Base-by-base conservation (phyloP, 129 eudicot genomes). In the Apium graveolens region DNA sequence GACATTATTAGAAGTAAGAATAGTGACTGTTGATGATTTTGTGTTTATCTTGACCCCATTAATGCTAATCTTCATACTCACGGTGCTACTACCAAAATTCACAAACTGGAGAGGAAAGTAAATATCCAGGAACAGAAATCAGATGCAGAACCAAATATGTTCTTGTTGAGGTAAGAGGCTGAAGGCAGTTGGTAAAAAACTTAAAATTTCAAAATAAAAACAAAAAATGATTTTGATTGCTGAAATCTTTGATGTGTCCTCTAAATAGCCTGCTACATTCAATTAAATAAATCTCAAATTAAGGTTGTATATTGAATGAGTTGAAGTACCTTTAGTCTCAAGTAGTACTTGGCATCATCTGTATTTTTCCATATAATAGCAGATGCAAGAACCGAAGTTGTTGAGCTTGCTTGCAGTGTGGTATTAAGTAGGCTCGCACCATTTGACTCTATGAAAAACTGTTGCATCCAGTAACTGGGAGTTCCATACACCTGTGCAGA, bases 391-490 rank as follows among this genome's bases (percentile, higher is more conserved):
- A 93, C 80, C 14, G 93, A 79, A 76, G 26, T 77, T 41, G 96
- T 83, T 37, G 91, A 69, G 74, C 77, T 83, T 69, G 86, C 20
- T 75, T 80, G 80, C 27, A 91, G 82, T 39, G 83, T 86, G 12
- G 93, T 85, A 7, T 78, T 79, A 1, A 94, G 93, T 83, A 94
- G 92, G 72, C 78, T 80, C 29, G 96, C 97, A 38, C 93, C 96
- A 66, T 92, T 94, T 17, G 98, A 94, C 42, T 85, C 83, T 66
- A 78, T 82, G 82, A 94, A 94, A 76, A 89, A 85, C 57, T 85
- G 92, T 80, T 94, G 97, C 97, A 94, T 91, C 96, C 96, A 94
- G 80, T 94, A 94, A 84, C 93, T 89, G 74, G 98, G 98, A 75
- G 98, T 91, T 49, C 97, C 97, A 49, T 89, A 94, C 0, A 79